Evolutionary conservation across 176 grass and related monocot genomes (phyloP), one percentile per base, ranked within the genome.

Genomic region (Lolium rigidum): DNA sequence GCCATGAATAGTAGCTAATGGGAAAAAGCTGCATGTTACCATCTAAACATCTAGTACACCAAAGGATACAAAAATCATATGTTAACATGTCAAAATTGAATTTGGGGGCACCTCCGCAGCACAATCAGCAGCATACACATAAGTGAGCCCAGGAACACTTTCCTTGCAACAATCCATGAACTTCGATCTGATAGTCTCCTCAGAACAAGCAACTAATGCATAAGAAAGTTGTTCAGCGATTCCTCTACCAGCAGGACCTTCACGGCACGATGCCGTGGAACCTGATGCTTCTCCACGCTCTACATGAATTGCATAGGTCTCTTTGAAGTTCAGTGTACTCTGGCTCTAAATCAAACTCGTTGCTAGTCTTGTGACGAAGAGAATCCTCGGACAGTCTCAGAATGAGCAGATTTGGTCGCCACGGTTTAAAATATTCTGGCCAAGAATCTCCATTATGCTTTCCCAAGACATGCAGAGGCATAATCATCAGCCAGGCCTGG

Each of bases 81-180:
- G 18, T 22, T 56, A 72, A 58, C 7, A 74, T 20, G 54, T 73
- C 17, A 61, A 26, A 31, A 10, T 35, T 61, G 25, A 21, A 84
- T 6, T 15, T n/a, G 43, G 31, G 26, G 58, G 44, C 44, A 77
- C 14, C 70, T 13, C 12, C 21, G 24, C 38, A 4, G 61, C 47
- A 77, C 70, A 4, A 87, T 59, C 47, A 47, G 72, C 25, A 20
- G 17, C 26, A 88, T 90, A 90, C 52, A 44, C 24, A 64, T 92
- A 59, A 28, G 46, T 26, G 24, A 95, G 61, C 41, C 77, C 64
- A 80, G 72, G 69, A 54, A 84, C 49, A 64, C 60, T 59, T 7
- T 80, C 59, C 18, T 83, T 80, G 68, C 80, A 58, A 24, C 43
- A 44, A 58, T 70, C 20, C 8, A 68, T 35, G 16, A 38, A 38